Conservation (phyloP, 331 rosid genomes). For the Rosa hybrid region DNA sequence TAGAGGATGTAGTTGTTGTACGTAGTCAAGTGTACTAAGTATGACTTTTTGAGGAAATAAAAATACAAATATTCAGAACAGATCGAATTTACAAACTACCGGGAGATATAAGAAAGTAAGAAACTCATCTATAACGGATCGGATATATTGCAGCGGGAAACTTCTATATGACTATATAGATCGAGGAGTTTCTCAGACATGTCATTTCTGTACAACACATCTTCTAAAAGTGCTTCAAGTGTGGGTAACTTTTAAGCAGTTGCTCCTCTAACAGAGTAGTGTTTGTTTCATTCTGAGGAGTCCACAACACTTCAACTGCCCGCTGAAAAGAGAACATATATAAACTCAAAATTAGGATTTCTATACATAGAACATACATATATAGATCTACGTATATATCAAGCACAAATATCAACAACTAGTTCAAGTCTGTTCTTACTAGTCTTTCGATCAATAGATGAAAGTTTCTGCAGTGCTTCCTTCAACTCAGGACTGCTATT, state of each 20-base stretch:
- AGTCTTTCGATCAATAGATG: constrained; percentile 75
- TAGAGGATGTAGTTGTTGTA: too few relatives aligned
- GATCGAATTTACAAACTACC: too few relatives aligned
- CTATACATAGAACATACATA: too few relatives aligned
- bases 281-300: constrained; percentile 92
- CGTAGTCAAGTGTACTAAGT: too few relatives aligned
- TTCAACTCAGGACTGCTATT: constrained; percentile 85
- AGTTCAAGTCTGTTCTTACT: constrained; percentile 40
- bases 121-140: too few relatives aligned
- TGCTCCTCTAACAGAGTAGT: constrained; percentile 73
- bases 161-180: too few relatives aligned
- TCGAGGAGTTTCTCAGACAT: too few relatives aligned
- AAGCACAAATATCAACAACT: neutral
- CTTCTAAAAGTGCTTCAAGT: constrained; percentile 50
- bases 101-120: too few relatives aligned
- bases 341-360: neutral
- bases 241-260: constrained; percentile 92
- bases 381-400: neutral
- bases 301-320: constrained; percentile 99
- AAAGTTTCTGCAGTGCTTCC: constrained; percentile 91
- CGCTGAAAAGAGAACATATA: constrained; percentile 27
- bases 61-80: too few relatives aligned
- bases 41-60: too few relatives aligned
- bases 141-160: too few relatives aligned
- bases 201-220: neutral